A percentile compares a stretch with the other conserved stretches of the same genome.
phyloP scores from a whole-genome alignment of 2,329 filamentous ascomycete species.

The Byssochlamys sp. region DNA sequence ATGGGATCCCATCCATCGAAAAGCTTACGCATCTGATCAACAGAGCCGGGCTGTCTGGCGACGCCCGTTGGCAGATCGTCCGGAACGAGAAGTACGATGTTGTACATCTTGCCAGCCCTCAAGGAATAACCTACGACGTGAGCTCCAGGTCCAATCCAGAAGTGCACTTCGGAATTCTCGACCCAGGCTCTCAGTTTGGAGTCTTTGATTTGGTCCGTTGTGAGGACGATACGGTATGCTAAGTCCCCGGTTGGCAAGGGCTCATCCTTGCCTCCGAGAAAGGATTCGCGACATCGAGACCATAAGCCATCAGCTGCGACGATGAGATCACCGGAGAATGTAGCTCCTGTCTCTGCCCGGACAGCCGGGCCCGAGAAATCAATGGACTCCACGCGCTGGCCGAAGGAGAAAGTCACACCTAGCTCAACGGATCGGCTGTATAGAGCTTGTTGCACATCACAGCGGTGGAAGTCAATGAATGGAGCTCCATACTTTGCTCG shows the following conservation, averaged over 20 bases:
- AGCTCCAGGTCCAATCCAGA: conserved; percentile 55
- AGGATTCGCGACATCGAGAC: conserved; percentile 2
- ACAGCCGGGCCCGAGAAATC: not conserved
- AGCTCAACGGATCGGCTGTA: not conserved
- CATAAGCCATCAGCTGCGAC: conserved; percentile 1
- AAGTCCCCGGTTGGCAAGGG: conserved; percentile 54
- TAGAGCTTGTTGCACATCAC: not conserved
- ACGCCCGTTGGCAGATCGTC: conserved; percentile 52
- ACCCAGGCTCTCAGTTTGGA: conserved; percentile 45
- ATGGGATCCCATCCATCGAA: conserved; percentile 57
- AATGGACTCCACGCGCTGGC: not conserved
- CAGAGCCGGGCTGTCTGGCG: conserved; percentile 42
- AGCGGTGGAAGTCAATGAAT: conserved; percentile 51
- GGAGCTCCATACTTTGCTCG: conserved; percentile 47
- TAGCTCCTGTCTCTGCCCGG: not conserved
- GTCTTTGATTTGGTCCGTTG: conserved; percentile 44
- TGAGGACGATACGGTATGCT: conserved; percentile 51
- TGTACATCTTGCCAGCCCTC: conserved; percentile 50
- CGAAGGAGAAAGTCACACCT: conserved; percentile 5
- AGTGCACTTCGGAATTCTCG: conserved; percentile 43
- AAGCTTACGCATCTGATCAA: conserved; percentile 52
- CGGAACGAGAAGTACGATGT: conserved; percentile 56
- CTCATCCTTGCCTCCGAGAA: conserved; percentile 35
- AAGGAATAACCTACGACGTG: conserved; percentile 57
- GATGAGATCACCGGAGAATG: not conserved